Base-by-base conservation (phyloP, 805 yeast genomes). In the Myxozyma sirexii region DNA sequence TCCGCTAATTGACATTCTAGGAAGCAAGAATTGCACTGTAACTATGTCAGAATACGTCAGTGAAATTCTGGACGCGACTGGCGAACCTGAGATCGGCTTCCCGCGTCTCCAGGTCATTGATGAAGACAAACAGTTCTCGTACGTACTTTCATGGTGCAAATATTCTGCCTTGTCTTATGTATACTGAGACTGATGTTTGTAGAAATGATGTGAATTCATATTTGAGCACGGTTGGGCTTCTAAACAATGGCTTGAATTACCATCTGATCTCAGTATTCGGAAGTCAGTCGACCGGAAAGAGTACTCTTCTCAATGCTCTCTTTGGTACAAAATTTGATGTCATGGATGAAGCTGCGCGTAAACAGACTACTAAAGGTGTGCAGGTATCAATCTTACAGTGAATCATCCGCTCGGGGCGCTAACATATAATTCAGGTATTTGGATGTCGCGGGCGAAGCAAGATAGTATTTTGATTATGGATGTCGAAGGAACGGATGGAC, bases 401-500 rank as follows among this genome's bases (percentile, higher is more conserved):
- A 8, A 23, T 23, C 41, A 51, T 17, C 2, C 8, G 29, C 2
- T 19, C 15, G 15, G 2, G 23, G 15, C 13, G 54, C 38, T 37
- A 17, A 33, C 15, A 19, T 35, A 5, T 31, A 17, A 3, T 6
- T 26, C n/a, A 65, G 68, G 68, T 12, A 66, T 66, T 23, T 66
- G 69, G 69, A 54, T 66, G 62, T 47, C 67, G n/a, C 43, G 63
- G 29, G 68, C 68, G 7, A 56, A 59, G 39, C 62, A 66, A 33
- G 61, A 61, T 4, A 79, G 84, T 63, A 78, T 90, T 10, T 80
- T 90, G 62, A 96, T 94, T 1, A 82, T 94, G 81, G 99, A 94
- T 71, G 98, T 94, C n/a, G 99, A 94, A 75, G 99, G 99, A 50
- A 92, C 97, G 0, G 99, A 94, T 76, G 98, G 99, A 50, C 82